Conservation (phyloP, 495 filamentous ascomycete genomes). For the Talaromyces wortmannii region DNA sequence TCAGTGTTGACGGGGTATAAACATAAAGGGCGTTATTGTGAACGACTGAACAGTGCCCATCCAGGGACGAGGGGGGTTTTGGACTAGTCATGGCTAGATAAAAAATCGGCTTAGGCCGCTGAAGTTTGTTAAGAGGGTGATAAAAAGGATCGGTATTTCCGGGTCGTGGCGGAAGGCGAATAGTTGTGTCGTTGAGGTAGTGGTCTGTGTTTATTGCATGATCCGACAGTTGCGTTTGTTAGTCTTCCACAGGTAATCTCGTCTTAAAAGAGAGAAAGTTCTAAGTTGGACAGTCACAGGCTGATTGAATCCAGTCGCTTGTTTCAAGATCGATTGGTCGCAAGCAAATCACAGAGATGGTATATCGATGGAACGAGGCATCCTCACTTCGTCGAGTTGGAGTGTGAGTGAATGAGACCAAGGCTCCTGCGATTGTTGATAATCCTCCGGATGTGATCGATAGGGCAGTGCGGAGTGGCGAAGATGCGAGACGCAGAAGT, state of each 20-base stretch:
- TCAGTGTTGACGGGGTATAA: conserved; percentile 69
- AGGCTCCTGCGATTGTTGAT: too few relatives aligned
- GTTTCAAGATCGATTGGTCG: not conserved
- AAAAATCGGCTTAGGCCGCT: not conserved
- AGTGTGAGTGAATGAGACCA: too few relatives aligned
- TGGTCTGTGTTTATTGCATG: not conserved
- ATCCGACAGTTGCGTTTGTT: not conserved
- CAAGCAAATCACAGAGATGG: not conserved
- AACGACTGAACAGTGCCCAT: conserved; percentile 76
- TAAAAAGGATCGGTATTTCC: not conserved
- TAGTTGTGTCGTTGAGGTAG: not conserved
- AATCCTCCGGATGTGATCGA: too few relatives aligned
- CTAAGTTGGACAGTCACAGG: not conserved
- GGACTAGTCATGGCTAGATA: conserved; percentile 51
- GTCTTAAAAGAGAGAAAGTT: not conserved
- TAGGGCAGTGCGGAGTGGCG: too few relatives aligned
- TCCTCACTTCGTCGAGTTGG: too few relatives aligned
- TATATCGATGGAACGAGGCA: too few relatives aligned
- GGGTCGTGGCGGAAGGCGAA: not conserved
- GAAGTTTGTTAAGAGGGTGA: not conserved
- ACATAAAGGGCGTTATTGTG: conserved; percentile 80
- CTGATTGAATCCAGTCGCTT: not conserved
- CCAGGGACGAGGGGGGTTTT: conserved; percentile 55
- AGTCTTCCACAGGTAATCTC: not conserved
- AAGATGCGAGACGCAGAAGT: too few relatives aligned